Evolutionary conservation across 306 rosid species (phyloP).

Genomic region (Sindora glabra): DNA sequence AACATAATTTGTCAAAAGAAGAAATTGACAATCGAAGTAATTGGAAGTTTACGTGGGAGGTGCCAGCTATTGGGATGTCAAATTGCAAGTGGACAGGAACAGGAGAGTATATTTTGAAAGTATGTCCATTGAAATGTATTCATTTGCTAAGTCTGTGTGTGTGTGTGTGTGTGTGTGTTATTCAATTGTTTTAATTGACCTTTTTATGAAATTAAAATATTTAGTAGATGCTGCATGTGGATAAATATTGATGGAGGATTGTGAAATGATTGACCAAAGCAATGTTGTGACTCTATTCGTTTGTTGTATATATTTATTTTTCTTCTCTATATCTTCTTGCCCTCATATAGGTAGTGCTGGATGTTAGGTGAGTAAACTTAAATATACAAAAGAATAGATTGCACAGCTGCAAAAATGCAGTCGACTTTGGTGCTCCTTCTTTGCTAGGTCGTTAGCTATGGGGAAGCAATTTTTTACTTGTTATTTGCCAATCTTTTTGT

Average conservation of each 20-base stretch:
- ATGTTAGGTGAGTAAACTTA: neutral
- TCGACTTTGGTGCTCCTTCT: neutral
- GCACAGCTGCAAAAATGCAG: neutral
- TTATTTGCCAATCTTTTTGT: neutral
- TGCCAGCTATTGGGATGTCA: constrained; percentile 63
- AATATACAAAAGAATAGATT: neutral
- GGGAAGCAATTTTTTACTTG: neutral
- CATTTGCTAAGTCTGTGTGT: neutral
- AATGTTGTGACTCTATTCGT: neutral
- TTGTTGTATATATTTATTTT: neutral
- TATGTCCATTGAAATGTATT: constrained; percentile 19
- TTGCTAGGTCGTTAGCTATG: neutral
- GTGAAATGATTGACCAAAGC: neutral
- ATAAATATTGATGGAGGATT: neutral
- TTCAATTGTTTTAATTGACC: constrained; percentile 2
- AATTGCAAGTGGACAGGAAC: constrained; percentile 85
- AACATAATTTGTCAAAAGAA: constrained; percentile 50
- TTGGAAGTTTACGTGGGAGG: constrained; percentile 62
- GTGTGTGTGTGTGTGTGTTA: no score
- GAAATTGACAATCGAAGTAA: constrained; percentile 49
- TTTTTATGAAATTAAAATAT: neutral
- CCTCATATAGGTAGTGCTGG: constrained; percentile 2
- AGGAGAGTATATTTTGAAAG: constrained; percentile 64
- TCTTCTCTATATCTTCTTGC: neutral
- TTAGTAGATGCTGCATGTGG: neutral